Evolutionary conservation across 257 asterid genomes (phyloP).

Genomic region (Salvia hispanica): DNA sequence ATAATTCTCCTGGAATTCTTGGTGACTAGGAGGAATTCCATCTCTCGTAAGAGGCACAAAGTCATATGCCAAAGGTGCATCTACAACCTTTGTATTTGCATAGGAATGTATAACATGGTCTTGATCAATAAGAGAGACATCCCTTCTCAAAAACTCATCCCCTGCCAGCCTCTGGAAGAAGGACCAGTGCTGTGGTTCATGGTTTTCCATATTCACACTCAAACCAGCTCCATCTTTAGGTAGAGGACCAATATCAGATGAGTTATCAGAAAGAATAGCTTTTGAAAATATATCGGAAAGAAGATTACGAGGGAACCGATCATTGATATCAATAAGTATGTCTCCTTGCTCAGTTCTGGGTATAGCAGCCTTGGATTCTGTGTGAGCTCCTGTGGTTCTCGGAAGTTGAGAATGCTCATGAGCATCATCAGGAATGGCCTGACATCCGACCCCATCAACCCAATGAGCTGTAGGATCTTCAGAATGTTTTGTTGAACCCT

Average conservation of each 20-base stretch:
- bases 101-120: slow-evolving; percentile 68
- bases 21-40: slow-evolving; percentile 45
- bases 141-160: slow-evolving; percentile 73
- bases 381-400: slow-evolving; percentile 40
- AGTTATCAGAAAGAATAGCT: slow-evolving; percentile 65
- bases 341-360: slow-evolving; percentile 69
- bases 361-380: slow-evolving; percentile 44
- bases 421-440: slow-evolving; percentile 41
- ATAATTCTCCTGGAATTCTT: slow-evolving; percentile 45
- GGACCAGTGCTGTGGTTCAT: slow-evolving; percentile 92
- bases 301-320: slow-evolving; percentile 85
- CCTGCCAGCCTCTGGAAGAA: slow-evolving; percentile 90
- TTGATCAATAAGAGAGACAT: slow-evolving; percentile 88
- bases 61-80: slow-evolving; percentile 56
- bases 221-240: slow-evolving; percentile 68
- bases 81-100: slow-evolving; percentile 59
- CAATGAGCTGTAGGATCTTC: slow-evolving; percentile 48
- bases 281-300: slow-evolving; percentile 84
- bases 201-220: slow-evolving; percentile 85
- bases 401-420: slow-evolving; percentile 52
- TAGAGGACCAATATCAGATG: slow-evolving; percentile 54
- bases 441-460: slow-evolving; percentile 42
- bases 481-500: slow-evolving; percentile 41
- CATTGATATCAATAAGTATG: slow-evolving; percentile 87
- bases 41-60: slow-evolving; percentile 51